Percentiles rank a stretch among this genome's conserved stretches.
Evolutionary conservation across 1,284 basidiomycete genomes (phyloP).

Genomic region (Peniophora sp.): DNA sequence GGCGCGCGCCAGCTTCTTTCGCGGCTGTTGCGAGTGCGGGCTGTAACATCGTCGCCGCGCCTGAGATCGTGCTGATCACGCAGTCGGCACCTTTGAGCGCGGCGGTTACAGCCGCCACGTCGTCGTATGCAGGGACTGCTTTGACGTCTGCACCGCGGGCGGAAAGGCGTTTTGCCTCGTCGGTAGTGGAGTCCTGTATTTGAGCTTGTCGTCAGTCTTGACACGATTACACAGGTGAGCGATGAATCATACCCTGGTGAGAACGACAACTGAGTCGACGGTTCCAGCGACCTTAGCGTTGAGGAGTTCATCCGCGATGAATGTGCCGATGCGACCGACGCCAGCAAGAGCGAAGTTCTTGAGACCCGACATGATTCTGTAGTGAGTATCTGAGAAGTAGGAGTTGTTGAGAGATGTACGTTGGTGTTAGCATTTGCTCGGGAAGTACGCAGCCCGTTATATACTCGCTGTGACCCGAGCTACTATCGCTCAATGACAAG

Average conservation of each 20-base stretch:
- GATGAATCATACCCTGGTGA: constrained; percentile 10
- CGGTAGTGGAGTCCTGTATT: constrained; percentile 1
- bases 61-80: constrained; percentile 7
- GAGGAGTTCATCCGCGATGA: constrained; percentile 16
- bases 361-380: constrained; percentile 15
- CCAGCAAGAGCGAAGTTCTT: constrained; percentile 18
- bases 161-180: constrained; percentile 1
- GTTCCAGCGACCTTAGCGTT: constrained; percentile 11
- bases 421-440: neutral
- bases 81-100: constrained; percentile 6
- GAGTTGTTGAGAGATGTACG: neutral
- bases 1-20: constrained; percentile 8
- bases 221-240: neutral
- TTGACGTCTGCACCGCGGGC: constrained; percentile 9
- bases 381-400: no score
- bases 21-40: constrained; percentile 5
- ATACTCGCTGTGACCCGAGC: no score
- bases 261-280: constrained; percentile 6
- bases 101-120: constrained; percentile 3
- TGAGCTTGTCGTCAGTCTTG: neutral
- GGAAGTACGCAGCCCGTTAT: no score
- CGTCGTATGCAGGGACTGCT: constrained; percentile 3
- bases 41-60: neutral
- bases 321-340: constrained; percentile 15
- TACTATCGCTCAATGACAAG: no score